Conservation (phyloP, 306 rosid species). For the Abrus pulchellus region DNA sequence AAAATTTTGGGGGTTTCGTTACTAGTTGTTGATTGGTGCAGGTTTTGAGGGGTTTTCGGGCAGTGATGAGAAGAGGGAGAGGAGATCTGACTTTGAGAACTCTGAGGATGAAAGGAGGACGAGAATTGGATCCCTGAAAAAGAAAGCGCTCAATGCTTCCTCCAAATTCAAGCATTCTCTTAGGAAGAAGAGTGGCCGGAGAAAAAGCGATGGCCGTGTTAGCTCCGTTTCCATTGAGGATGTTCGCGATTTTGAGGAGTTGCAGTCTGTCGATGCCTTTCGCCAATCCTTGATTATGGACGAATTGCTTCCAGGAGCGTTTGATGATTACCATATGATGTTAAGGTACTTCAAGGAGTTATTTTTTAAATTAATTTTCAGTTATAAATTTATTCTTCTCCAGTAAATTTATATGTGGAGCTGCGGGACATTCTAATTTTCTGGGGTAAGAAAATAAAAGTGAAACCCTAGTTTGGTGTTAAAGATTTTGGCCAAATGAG, state of each 20-base stretch:
- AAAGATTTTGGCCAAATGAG: not conserved
- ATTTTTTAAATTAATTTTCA: not conserved
- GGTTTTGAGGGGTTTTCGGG: slow-evolving; percentile 98
- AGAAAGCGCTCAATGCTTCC: slow-evolving; percentile 94
- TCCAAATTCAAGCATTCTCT: slow-evolving; percentile 89
- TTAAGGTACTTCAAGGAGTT: slow-evolving; percentile 62
- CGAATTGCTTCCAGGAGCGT: slow-evolving; percentile 76
- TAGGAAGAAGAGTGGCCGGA: slow-evolving; percentile 84
- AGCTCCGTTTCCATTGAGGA: slow-evolving; percentile 98
- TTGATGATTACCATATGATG: slow-evolving; percentile 96
- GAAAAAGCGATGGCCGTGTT: slow-evolving; percentile 94
- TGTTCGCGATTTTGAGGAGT: slow-evolving; percentile 89
- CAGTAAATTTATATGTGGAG: no score
- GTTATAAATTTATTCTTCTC: not conserved
- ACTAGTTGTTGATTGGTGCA: slow-evolving; percentile 17
- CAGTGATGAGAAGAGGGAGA: slow-evolving; percentile 88
- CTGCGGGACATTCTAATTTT: not conserved
- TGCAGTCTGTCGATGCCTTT: slow-evolving; percentile 84
- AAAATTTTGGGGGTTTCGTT: not conserved
- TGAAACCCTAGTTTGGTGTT: slow-evolving; percentile 10
- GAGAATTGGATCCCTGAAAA: slow-evolving; percentile 89
- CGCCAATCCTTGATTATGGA: slow-evolving; percentile 84
- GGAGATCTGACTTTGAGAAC: slow-evolving; percentile 93
- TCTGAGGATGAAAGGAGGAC: slow-evolving; percentile 98
- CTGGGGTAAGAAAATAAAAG: not conserved